phyloP scores from a whole-genome alignment of 768 basidiomycete species.

The Pleurotus cornucopiae region DNA sequence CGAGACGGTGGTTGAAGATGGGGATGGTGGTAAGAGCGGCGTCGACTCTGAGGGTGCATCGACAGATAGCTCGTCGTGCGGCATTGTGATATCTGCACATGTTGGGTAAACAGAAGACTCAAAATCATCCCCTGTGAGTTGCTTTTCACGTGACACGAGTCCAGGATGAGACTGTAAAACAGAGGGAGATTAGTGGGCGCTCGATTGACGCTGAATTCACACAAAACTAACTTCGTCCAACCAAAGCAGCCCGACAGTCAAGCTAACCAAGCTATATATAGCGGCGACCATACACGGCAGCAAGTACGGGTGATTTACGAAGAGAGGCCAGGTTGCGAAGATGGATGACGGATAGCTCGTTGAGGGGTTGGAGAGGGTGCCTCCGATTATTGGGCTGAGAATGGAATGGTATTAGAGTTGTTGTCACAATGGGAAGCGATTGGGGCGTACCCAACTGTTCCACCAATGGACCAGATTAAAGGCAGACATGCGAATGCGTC shows the following conservation, averaged over 20 bases:
- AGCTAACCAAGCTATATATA: conserved; percentile 15
- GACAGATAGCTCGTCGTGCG: no score
- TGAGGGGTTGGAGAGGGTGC: conserved; percentile 27
- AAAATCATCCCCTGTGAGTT: no score
- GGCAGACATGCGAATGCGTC: conserved; percentile 21
- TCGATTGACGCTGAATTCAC: conserved; percentile 16
- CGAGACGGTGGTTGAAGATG: no score
- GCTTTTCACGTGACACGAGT: no score
- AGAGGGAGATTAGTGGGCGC: no score
- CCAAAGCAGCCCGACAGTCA: conserved; percentile 15
- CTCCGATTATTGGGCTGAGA: conserved; percentile 25
- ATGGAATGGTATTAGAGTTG: no score
- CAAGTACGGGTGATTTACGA: conserved; percentile 29
- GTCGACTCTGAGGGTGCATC: no score
- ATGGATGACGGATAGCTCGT: conserved; percentile 20
- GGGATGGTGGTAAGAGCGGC: no score
- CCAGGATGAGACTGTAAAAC: no score
- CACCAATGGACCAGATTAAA: conserved; percentile 18
- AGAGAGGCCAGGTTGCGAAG: conserved; percentile 13
- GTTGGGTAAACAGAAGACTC: no score
- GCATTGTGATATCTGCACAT: no score
- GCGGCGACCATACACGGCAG: conserved; percentile 29
- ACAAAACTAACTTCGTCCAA: conserved; percentile 14
- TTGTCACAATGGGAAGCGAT: not conserved
- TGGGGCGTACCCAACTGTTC: not conserved